phyloP scores from a whole-genome alignment of 2,329 filamentous ascomycete genomes.

The Fusarium camptoceras region DNA sequence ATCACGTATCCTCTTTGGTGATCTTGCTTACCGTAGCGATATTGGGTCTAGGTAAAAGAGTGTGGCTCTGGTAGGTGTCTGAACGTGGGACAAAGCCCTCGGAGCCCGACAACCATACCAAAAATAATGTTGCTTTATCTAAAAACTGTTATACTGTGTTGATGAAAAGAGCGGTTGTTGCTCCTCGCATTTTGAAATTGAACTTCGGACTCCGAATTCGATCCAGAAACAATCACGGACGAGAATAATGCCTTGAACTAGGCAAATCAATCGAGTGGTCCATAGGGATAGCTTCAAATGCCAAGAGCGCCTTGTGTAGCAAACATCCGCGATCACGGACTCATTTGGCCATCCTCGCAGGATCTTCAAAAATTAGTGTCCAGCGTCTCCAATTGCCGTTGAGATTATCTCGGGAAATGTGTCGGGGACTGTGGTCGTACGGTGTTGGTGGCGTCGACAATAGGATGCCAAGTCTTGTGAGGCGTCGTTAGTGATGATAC shows the following conservation, averaged over 20 bases:
- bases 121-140: too few species aligned
- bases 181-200: too few species aligned
- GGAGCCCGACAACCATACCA: background rate
- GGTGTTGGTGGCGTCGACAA: background rate
- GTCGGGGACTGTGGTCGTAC: conserved; percentile 15
- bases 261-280: background rate
- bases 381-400: background rate
- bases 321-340: background rate
- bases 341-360: background rate
- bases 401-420: conserved; percentile 11
- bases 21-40: background rate
- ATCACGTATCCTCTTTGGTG: background rate
- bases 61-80: background rate
- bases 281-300: background rate
- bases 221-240: background rate
- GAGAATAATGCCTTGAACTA: background rate
- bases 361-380: background rate
- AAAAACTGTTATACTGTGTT: background rate
- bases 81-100: background rate
- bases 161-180: fast-evolving
- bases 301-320: background rate
- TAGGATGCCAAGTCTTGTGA: background rate
- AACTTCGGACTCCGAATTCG: background rate
- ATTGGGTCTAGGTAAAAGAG: fast-evolving
- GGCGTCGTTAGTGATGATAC: background rate